These are phyloP conservation scores for Trametes elegans DNA, from an alignment of 768 basidiomycete genomes.

Conservation along the genomic window DNA sequence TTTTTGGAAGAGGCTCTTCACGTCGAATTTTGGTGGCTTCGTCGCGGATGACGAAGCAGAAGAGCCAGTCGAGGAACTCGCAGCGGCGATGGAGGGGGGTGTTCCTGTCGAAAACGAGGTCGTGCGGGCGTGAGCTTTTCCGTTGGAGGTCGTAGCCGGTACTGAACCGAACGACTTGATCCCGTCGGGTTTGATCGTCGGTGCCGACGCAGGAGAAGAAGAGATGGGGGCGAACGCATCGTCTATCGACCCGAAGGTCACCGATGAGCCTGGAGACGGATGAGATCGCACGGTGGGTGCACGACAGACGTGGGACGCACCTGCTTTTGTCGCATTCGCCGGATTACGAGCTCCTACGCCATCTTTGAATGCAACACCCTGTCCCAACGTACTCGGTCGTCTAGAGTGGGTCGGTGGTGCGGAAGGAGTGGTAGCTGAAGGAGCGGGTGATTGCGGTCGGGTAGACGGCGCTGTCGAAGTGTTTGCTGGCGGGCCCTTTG, in stretches of 20 bases:
- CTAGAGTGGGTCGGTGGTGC: conserved; percentile 60
- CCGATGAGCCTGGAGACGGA: conserved; percentile 49
- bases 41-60: conserved; percentile 33
- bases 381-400: conserved; percentile 71
- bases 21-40: conserved; percentile 44
- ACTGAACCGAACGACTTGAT: conserved; percentile 85
- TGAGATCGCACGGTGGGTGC: conserved; percentile 7
- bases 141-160: conserved; percentile 56
- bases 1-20: conserved; percentile 62
- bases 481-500: conserved; percentile 79
- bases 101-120: conserved; percentile 38
- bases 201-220: conserved; percentile 73
- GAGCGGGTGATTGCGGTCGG: conserved; percentile 78
- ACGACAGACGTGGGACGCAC: conserved; percentile 35
- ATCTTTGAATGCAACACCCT: conserved; percentile 75
- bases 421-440: conserved; percentile 33
- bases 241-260: conserved; percentile 91
- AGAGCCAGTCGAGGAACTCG: conserved; percentile 33
- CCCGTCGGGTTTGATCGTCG: conserved; percentile 60
- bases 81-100: conserved; percentile 23
- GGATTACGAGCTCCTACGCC: conserved; percentile 68
- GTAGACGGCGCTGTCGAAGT: conserved; percentile 55
- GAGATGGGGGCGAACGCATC: conserved; percentile 74
- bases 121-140: conserved; percentile 39
- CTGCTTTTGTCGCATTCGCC: conserved; percentile 66